Percentiles rank a stretch among this genome's conserved stretches.
Evolutionary conservation across 2,329 filamentous ascomycete species (phyloP).

Genomic region (Talaromyces verruculosus): DNA sequence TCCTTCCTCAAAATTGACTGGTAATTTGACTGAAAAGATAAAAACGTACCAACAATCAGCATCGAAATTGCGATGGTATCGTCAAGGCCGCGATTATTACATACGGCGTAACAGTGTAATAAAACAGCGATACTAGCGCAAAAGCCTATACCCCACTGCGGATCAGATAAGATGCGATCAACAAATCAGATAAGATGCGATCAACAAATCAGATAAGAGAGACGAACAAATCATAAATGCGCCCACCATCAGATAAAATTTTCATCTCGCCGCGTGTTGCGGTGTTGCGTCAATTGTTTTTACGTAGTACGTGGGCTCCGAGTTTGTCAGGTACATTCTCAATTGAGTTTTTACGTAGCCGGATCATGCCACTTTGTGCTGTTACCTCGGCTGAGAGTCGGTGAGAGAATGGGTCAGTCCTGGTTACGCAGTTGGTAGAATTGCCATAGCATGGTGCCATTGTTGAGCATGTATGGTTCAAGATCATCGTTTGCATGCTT

Average conservation of each 20-base stretch:
- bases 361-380: background rate
- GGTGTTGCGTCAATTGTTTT: background rate
- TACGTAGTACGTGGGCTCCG: background rate
- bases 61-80: background rate
- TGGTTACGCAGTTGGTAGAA: background rate
- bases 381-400: slow-evolving; percentile 1
- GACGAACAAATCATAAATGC: slow-evolving; percentile 6
- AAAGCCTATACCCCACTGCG: background rate
- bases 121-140: background rate
- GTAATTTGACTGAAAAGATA: background rate
- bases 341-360: background rate
- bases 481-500: background rate
- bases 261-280: background rate
- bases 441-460: background rate
- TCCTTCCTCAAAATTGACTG: too few species aligned
- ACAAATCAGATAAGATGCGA: slow-evolving; percentile 17
- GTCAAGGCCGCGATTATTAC: background rate
- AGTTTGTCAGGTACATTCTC: background rate
- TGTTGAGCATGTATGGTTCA: background rate
- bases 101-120: background rate
- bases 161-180: slow-evolving; percentile 13
- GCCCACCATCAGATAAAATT: slow-evolving; percentile 21
- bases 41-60: background rate
- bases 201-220: background rate
- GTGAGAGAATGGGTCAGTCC: background rate